These are phyloP conservation scores for Dissoconium aciculare DNA, from an alignment of 2,329 filamentous ascomycete species.

Conservation along the genomic window DNA sequence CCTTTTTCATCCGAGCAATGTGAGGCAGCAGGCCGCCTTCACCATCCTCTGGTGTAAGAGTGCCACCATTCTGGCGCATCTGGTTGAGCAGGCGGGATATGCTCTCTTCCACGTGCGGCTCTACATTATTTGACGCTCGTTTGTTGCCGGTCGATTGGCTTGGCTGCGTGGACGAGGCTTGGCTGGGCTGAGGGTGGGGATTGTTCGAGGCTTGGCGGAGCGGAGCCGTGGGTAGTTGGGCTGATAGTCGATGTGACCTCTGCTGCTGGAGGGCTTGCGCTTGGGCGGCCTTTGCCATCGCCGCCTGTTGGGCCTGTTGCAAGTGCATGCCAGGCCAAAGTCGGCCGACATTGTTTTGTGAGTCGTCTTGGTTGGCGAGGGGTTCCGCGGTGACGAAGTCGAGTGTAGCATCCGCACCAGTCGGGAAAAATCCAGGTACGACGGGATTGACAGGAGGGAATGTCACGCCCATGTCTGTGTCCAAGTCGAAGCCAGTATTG, in stretches of 20 bases:
- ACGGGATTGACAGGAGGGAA: conserved; percentile 35
- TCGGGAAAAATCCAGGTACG: conserved; percentile 47
- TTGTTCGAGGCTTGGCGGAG: conserved; percentile 20
- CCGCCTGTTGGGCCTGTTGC: conserved; percentile 53
- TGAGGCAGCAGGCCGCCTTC: conserved; percentile 42
- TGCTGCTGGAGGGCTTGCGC: conserved; percentile 33
- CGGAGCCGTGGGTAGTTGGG: conserved; percentile 26
- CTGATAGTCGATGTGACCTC: conserved; percentile 33
- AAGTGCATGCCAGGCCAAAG: conserved; percentile 92
- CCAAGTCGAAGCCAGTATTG: conserved; percentile 36
- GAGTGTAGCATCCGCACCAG: conserved; percentile 19
- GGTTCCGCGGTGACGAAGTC: conserved; percentile 60
- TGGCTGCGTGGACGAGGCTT: conserved; percentile 20
- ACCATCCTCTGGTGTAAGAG: conserved; percentile 32
- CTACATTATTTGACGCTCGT: conserved; percentile 30
- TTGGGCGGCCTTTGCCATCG: conserved; percentile 40
- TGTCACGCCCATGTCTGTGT: conserved; percentile 54
- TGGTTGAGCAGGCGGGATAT: conserved; percentile 85
- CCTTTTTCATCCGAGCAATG: conserved; percentile 66
- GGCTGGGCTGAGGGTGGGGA: conserved; percentile 10
- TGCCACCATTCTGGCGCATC: conserved; percentile 62
- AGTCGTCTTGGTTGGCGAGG: conserved; percentile 49
- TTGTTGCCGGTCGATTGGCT: conserved; percentile 28
- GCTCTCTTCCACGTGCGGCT: conserved; percentile 57
- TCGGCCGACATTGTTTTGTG: conserved; percentile 44